Percentiles rank a stretch among this genome's conserved stretches.
Conservation (phyloP, 208 protist species). For the Acanthamoeba lenticulata region DNA sequence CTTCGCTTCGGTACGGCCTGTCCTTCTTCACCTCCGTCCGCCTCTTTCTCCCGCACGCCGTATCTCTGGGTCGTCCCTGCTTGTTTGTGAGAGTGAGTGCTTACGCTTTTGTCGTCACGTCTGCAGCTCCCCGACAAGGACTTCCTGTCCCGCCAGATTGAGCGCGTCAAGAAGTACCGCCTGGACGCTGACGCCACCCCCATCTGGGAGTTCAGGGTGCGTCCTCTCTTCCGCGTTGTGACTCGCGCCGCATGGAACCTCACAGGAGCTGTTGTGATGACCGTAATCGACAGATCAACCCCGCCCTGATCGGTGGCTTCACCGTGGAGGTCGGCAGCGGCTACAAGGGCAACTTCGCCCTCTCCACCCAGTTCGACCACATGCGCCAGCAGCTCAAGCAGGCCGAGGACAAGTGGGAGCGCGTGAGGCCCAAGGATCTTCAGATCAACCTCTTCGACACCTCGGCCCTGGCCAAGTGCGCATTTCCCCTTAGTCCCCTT, state of each 20-base stretch:
- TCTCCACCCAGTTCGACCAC: not conserved
- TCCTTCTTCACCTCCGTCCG: not conserved
- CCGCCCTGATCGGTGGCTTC: constrained; percentile 1
- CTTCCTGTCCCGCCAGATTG: constrained; percentile 33
- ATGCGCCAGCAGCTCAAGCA: constrained; percentile 37
- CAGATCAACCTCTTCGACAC: not conserved
- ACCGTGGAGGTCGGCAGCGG: not conserved
- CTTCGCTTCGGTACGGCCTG: constrained; percentile 6
- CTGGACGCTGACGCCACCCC: not conserved
- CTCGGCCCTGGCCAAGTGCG: not conserved
- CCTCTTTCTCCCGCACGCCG: not conserved
- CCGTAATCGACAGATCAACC: constrained; percentile 32
- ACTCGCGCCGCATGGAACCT: not conserved
- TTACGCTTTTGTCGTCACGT: not conserved
- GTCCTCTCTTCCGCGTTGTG: not conserved
- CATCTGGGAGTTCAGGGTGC: constrained; percentile 5
- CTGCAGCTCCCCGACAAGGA: constrained; percentile 35
- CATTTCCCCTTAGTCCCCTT: too few species aligned
- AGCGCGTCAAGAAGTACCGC: constrained; percentile 42
- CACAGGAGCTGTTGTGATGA: too few species aligned
- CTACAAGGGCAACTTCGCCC: constrained; percentile 35
- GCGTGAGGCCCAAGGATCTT: not conserved
- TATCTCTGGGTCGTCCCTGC: too few species aligned
- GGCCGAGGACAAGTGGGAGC: constrained; percentile 7
- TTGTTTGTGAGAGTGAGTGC: too few species aligned